Base-by-base conservation (phyloP, 2,329 filamentous ascomycete species). In the Penicillium janthinellum region DNA sequence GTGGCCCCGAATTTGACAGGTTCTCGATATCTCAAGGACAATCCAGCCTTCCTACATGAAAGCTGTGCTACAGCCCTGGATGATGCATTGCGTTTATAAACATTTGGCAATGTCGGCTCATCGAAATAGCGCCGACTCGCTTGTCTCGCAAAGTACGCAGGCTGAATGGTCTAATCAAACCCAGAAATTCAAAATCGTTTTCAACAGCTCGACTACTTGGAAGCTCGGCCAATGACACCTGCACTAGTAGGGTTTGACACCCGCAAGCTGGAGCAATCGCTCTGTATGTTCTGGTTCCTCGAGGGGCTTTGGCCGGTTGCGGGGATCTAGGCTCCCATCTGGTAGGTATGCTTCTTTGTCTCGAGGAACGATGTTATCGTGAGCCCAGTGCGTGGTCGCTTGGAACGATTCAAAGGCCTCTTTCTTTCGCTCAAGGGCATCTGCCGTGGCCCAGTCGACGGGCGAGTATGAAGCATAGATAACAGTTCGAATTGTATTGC, bases 381-480 rank as follows among this genome's bases (percentile, higher is more conserved):
- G 63, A 11, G 64, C 57, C 64, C 63, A 65, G 15, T 64, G 60
- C 3, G 63, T 62, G 2, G 63, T 66, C n/a, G 63, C 63, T 17
- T 58, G 44, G 25, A 60, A 66, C 20, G 54, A 56, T 5, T 61
- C 59, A 31, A 67, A 63, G 1, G 49, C 35, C n/a, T 28, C 37
- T 15, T 28, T 38, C 25, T 52, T 52, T 39, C 22, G 35, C 20
- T 41, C 49, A 20, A 52, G 20, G 5, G 35, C 22, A 10, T 52
- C 49, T 12, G 35, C 8, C 7, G 35, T 38, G 14, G 63, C 63
- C 49, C 63, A 38, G 3, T 48, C 57, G 2, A 58, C 58, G 1
- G 64, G 61, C 1, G 64, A 65, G 35, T 68, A 68, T 2, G 63
- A 67, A 14, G 55, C 63, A 58, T 67, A 67, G n/a, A 67, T 67